Conservation (phyloP, 1,139 yeast genomes). For the Kazachstania sp. region DNA sequence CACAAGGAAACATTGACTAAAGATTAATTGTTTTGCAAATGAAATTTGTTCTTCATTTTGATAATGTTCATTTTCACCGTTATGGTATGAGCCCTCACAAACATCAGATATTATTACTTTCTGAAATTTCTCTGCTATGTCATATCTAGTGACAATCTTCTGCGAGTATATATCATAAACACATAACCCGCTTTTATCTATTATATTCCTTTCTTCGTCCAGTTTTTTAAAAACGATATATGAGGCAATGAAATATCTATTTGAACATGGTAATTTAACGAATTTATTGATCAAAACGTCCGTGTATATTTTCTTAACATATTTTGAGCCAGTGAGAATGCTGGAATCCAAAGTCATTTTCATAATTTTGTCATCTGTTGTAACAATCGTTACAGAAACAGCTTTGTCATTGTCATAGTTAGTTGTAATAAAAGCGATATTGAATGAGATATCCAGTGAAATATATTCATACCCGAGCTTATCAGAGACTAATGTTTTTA, state of each 20-base stretch:
- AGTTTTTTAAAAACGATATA: neutral
- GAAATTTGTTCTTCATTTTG: conserved; percentile 4
- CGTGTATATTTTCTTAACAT: neutral
- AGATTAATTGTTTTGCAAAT: conserved; percentile 19
- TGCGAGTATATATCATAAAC: conserved; percentile 10
- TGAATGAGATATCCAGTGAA: neutral
- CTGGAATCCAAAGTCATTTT: neutral
- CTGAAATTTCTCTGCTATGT: conserved; percentile 12
- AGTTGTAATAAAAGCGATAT: neutral
- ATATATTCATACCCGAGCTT: neutral
- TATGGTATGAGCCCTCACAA: conserved; percentile 10
- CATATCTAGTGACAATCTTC: conserved; percentile 5
- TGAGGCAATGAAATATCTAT: conserved; percentile 2
- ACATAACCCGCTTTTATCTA: conserved; percentile 3
- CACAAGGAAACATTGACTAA: conserved; percentile 21
- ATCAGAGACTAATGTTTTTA: neutral
- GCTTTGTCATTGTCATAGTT: too few species aligned
- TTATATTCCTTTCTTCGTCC: neutral
- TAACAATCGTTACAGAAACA: neutral
- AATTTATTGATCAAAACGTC: conserved; percentile 4
- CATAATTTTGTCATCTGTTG: neutral
- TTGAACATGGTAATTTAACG: conserved; percentile 1
- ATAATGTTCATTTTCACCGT: neutral
- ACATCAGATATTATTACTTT: conserved; percentile 21
- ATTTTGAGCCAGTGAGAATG: neutral